Base-by-base conservation (phyloP, 2,329 filamentous ascomycete genomes). In the Alternaria novae-zelandiae region DNA sequence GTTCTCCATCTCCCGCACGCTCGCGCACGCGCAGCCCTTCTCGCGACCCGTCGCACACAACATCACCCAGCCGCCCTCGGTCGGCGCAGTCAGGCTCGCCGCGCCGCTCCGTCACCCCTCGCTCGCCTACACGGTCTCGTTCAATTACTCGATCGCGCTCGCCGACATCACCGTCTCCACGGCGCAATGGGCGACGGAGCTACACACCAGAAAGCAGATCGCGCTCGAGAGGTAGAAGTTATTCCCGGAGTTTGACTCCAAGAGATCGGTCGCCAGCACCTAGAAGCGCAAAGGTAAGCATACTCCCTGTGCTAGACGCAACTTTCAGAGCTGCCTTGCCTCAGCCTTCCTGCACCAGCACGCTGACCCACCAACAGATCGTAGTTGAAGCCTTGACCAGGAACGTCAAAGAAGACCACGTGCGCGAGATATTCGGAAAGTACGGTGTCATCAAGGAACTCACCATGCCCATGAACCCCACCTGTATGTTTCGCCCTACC, bases 311-410 rank as follows among this genome's bases (percentile, higher is more conserved):
- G 17, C 28, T 17, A 13, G 10, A 32, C 15, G 17, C 49, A 54
- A 59, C 7, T 25, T 21, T 10, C 17, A 15, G 45, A 32, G 26
- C 32, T 63, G 47, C 44, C 30, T 54, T 46, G 23, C 23, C 53
- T 20, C 50, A 63, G 59, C 45, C 36, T 54, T 56, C 15, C 47
- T 43, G 9, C 32, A 51, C 32, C 50, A 41, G 15, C 17, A 54
- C 20, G 45, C 59, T 61, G 57, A 69, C 47, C 10, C 12, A 28
- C 17, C 25, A 41, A 30, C 64, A 97, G 92, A 94, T 99, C 77
- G 93, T 99, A 17, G 91, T 99, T 50, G 96, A 99, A 81, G 94
- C 96, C 67, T 86, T 99, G 75, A 97, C 95, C 5, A 97, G 96
- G 80, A 98, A 97, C 75, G 91, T 99, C 71, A 96, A 92, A 62